Conservation (phyloP, 1,139 yeast species). For the Protomyces inundatus region DNA sequence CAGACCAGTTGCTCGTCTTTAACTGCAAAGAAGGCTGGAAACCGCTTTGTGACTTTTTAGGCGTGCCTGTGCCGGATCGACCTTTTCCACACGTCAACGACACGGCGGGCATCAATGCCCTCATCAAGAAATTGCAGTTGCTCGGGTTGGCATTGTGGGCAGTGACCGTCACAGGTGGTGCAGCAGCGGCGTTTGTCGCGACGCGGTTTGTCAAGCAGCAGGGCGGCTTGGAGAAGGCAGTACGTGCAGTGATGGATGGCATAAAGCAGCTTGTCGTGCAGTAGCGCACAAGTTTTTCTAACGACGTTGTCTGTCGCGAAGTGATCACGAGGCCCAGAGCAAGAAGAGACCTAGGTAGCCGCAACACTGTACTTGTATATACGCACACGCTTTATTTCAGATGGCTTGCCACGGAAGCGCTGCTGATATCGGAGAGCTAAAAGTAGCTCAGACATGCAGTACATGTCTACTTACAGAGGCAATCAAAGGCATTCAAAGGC, state of each 20-base stretch:
- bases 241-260: background rate
- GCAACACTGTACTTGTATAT: too few species aligned
- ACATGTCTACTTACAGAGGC: too few species aligned
- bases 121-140: background rate
- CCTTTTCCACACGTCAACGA: slow-evolving; percentile 3
- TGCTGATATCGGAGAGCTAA: too few species aligned
- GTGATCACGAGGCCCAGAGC: too few species aligned
- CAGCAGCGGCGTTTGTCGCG: background rate
- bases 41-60: background rate
- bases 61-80: background rate
- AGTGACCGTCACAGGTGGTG: background rate
- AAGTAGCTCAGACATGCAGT: too few species aligned
- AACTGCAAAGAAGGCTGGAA: background rate
- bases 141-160: background rate
- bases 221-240: background rate
- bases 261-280: background rate
- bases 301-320: too few species aligned
- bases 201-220: background rate
- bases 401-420: too few species aligned
- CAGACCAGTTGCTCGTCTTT: background rate
- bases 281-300: background rate
- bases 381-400: too few species aligned
- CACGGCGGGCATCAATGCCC: background rate
- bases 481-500: too few species aligned
- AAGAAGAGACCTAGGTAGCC: too few species aligned